Base-by-base conservation (phyloP, 306 rosid species). In the Vigna radiata region DNA sequence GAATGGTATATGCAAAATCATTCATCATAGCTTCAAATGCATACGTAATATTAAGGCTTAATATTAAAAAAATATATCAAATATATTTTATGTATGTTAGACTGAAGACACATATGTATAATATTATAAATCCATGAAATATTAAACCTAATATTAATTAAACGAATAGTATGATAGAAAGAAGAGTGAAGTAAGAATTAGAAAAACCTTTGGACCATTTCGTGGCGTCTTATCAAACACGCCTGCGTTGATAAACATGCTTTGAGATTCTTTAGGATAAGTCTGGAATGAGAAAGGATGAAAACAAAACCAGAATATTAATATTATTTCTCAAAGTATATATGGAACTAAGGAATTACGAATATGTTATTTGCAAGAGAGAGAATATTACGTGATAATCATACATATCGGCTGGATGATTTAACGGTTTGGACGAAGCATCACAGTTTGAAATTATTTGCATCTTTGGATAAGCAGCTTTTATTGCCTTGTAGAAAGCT, bases 361-460 rank as follows among this genome's bases (percentile, higher is more conserved):
- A 72, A 72, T 25, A 25, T 12, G 25, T 61, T 1, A 61, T 60
- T 19, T 44, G 19, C 37, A 46, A 50, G 79, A 54, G 65, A 91
- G 0, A 25, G 61, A 62, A 65, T 59, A 83, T 55, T 92, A 92
- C 98, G 81, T 94, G 98, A 73, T 65, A 94, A 75, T 94, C 98
- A 75, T 88, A 94, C 49, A 89, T 73, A 69, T 94, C 93, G 13
- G 96, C 92, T 1, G 93, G 97, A 70, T 94, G 98, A 82, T 88
- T 86, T 85, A 94, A 88, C 12, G 59, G 83, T 33, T 3, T 53
- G 56, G 82, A 25, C 53, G 93, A 86, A 50, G 85, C 97, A 68
- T 94, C 98, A n/a, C 98, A 94, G 80, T 92, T 94, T 56, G 97
- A 86, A 63, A 94, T 88, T 0, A 92, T 85, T 82, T 77, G 74